Base-by-base conservation (phyloP, 768 basidiomycete species). In the Boletus huronensis region DNA sequence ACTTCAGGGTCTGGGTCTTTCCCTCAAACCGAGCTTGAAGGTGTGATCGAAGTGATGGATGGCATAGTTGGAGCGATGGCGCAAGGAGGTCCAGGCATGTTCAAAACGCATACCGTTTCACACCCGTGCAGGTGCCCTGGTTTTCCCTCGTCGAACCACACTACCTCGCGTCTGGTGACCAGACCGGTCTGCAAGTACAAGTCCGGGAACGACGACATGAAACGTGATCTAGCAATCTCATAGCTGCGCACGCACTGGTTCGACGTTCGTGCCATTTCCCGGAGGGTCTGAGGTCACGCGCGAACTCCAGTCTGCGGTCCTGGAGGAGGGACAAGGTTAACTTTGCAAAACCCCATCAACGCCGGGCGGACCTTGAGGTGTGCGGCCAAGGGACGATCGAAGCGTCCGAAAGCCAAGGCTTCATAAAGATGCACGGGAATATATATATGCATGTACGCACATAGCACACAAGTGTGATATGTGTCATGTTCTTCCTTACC, bases 291-390 rank as follows among this genome's bases (percentile, higher is more conserved):
- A 34, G 6, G 47, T 59, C 50, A 59, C 43, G 8, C 35, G n/a
- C n/a, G n/a, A 23, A 28, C 3, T 29, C 48, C 42, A 26, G 44
- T 49, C 36, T 46, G 25, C 28, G 46, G 31, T 8, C 29, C 17
- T 51, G 29, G 7, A 23, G 42, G 38, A 10, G 28, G 5, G 17
- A 34, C 61, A 59, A 63, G 34, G 45, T 59, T 63, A 50, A 13
- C 26, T 53, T 63, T 54, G 52, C n/a, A 19, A n/a, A 16, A n/a
- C n/a, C 9, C 23, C 44, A 44, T 50, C 47, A 38, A 43, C 35
- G 26, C 54, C n/a, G 52, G 62, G 14, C 62, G 62, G 58, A 60
- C 54, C 57, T 55, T 48, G 48, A 7, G 39, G 35, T 19, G 43
- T 47, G 55, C 26, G 21, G 32, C 45, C 26, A 43, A 45, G 23